Base-by-base conservation (phyloP, 2,329 filamentous ascomycete genomes). In the Ascochyta viciae-villosae region DNA sequence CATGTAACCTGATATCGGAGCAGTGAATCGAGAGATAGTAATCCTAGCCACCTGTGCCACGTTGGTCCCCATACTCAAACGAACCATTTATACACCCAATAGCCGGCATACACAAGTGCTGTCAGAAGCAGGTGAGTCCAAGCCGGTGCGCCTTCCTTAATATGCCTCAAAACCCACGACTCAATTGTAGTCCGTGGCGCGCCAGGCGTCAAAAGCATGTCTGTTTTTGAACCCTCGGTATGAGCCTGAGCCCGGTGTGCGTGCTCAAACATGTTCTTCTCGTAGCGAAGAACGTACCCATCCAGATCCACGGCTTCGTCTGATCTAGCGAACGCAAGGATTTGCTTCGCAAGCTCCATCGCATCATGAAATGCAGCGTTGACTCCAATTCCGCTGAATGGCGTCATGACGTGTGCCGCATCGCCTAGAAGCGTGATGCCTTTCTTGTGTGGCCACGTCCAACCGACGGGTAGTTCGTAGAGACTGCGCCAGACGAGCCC, bases 151-250 rank as follows among this genome's bases (percentile, higher is more conserved):
- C 63, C 62, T 13, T 40, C 47, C 37, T 60, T 67, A 12, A 45
- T 40, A 27, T 62, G 57, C 42, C 66, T 50, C 3, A 61, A n/a
- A 3, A 66, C 13, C 52, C 57, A 78, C 27, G 61, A 73, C 23
- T 80, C 75, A 51, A 84, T 79, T 15, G 76, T 70, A 4, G 73
- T 68, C 40, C 77, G 69, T 16, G 82, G 82, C 9, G 78, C 77
- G 2, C 77, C 79, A 3, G 76, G 73, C 0, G 78, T 82, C 55
- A 81, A 80, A 62, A 84, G 76, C 78, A 80, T 82, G 35, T 78
- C 73, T 27, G 74, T 70, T 64, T 80, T 78, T 63, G 78, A 64
- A 50, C 83, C 81, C 43, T 79, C 79, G 9, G 75, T 78, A 50
- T 70, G 38, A 37, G 70, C 60, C 47, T 74, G 69, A n/a, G 62